Evolutionary conservation across 768 basidiomycete species (phyloP).

Genomic region (Lentinula lateritia): DNA sequence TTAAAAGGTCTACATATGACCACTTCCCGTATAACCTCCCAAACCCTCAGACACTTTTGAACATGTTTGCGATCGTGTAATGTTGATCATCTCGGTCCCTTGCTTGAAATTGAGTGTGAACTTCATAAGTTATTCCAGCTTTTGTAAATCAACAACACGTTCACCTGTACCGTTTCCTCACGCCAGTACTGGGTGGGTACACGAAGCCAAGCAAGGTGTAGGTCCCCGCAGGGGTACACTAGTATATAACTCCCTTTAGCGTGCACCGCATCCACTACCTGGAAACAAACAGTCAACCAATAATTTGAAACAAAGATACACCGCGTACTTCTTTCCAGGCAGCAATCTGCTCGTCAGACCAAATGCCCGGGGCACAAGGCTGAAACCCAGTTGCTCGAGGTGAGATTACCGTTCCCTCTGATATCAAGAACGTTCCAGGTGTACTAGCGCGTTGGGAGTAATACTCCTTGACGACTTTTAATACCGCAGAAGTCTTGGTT

Average conservation of each 20-base stretch:
- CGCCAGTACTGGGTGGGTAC: no score
- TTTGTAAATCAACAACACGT: no score
- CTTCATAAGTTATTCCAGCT: no score
- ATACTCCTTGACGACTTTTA: constrained; percentile 17
- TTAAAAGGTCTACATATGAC: no score
- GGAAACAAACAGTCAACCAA: background rate
- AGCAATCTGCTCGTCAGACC: constrained; percentile 27
- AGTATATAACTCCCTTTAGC: constrained; percentile 40
- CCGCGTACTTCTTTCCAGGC: constrained; percentile 2
- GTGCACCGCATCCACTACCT: constrained; percentile 49
- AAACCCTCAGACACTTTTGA: no score
- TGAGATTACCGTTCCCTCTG: constrained; percentile 31
- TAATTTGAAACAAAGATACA: background rate
- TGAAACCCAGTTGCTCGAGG: constrained; percentile 21
- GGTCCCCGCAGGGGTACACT: no score
- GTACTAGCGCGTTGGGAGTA: constrained; percentile 22
- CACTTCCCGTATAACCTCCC: no score
- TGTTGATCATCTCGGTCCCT: no score
- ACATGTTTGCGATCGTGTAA: no score
- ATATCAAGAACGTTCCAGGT: constrained; percentile 28
- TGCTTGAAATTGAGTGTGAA: no score
- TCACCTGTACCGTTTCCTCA: no score
- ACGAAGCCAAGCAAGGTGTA: no score
- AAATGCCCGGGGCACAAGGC: constrained; percentile 29
- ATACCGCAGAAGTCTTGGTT: constrained; percentile 12